These are phyloP conservation scores for Paraphoma chrysanthemicola DNA, from an alignment of 2,329 filamentous ascomycete species.

Conservation along the genomic window DNA sequence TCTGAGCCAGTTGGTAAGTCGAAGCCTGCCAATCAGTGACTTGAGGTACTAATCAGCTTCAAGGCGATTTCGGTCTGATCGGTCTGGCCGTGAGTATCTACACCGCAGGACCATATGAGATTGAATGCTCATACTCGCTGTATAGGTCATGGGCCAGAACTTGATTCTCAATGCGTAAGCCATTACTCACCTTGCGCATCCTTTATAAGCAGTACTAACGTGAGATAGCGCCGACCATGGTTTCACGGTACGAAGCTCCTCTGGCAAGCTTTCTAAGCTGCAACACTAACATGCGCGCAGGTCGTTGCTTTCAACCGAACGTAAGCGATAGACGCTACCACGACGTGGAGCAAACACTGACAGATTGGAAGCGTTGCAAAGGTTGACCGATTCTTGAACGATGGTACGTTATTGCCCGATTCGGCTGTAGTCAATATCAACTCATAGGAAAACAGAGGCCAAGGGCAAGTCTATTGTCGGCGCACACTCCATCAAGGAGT, in stretches of 20 bases:
- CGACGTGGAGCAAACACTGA: slow-evolving; percentile 23
- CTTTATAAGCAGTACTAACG: slow-evolving; percentile 34
- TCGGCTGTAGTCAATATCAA: neutral
- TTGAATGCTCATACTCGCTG: slow-evolving; percentile 25
- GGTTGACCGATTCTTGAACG: slow-evolving; percentile 91
- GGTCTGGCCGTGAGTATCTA: slow-evolving; percentile 53
- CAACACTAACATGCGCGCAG: slow-evolving; percentile 26
- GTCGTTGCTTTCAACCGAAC: slow-evolving; percentile 98
- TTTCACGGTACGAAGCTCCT: slow-evolving; percentile 71
- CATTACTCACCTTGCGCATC: slow-evolving; percentile 15
- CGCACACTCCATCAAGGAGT: slow-evolving; percentile 92
- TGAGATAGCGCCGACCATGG: slow-evolving; percentile 60
- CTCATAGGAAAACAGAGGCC: slow-evolving; percentile 52
- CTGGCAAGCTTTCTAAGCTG: slow-evolving; percentile 2
- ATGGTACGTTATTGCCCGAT: slow-evolving; percentile 52
- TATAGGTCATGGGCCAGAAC: slow-evolving; percentile 59
- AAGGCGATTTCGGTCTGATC: slow-evolving; percentile 60
- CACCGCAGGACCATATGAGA: neutral
- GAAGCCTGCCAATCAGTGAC: neutral
- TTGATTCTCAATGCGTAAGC: slow-evolving; percentile 61
- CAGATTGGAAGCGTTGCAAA: slow-evolving; percentile 71
- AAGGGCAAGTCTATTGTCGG: slow-evolving; percentile 90
- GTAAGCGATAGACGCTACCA: slow-evolving; percentile 22
- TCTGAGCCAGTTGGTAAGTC: slow-evolving; percentile 41
- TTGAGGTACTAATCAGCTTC: neutral